Evolutionary conservation across 805 yeast genomes (phyloP).

Genomic region (Kodamaea neixiangensis): DNA sequence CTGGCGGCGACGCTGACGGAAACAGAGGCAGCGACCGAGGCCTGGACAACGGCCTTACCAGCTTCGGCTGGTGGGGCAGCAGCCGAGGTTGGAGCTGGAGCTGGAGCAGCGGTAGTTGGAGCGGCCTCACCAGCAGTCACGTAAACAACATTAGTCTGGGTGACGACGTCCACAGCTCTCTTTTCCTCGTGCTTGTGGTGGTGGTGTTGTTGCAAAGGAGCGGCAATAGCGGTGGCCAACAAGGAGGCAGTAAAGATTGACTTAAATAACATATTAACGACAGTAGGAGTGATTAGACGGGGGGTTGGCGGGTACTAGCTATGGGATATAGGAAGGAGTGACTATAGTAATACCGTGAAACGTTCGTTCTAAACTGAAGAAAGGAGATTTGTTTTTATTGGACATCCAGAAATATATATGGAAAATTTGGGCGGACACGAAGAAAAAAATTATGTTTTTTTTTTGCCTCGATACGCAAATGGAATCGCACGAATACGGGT

Average conservation of each 20-base stretch:
- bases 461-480: slow-evolving; percentile 1
- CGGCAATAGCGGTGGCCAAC: slow-evolving; percentile 53
- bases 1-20: slow-evolving; percentile 14
- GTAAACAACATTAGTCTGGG: slow-evolving; percentile 49
- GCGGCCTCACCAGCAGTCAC: slow-evolving; percentile 47
- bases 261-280: slow-evolving; percentile 18
- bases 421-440: slow-evolving; percentile 11
- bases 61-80: slow-evolving; percentile 36
- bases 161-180: slow-evolving; percentile 54
- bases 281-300: slow-evolving; percentile 11
- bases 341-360: slow-evolving; percentile 34
- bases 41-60: slow-evolving; percentile 22
- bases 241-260: slow-evolving; percentile 49
- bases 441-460: neutral
- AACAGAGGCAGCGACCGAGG: slow-evolving; percentile 17
- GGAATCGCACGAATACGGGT: neutral
- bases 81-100: slow-evolving; percentile 16
- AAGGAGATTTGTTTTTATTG: slow-evolving; percentile 2
- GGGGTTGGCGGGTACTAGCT: slow-evolving; percentile 21
- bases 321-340: slow-evolving; percentile 35
- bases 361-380: slow-evolving; percentile 14
- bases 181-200: slow-evolving; percentile 60
- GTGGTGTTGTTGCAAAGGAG: slow-evolving; percentile 47
- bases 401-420: slow-evolving; percentile 9
- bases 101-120: slow-evolving; percentile 20